Evolutionary conservation across 345 rosid genomes (phyloP).

Genomic region (Citrus sp.): DNA sequence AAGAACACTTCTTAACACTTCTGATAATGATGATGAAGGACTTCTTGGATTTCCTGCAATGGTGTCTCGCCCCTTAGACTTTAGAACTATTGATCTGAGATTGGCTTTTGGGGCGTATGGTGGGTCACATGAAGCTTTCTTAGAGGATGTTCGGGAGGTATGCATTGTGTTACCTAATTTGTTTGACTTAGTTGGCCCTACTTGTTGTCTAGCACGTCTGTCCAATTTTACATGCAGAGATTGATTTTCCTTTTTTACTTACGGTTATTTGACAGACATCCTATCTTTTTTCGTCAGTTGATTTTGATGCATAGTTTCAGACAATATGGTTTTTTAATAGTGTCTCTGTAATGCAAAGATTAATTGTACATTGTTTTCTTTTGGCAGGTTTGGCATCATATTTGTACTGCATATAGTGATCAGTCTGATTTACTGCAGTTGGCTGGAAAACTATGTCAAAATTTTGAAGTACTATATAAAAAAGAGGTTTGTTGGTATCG

Average conservation of each 20-base stretch:
- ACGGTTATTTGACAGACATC: not conserved
- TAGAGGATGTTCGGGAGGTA: slow-evolving; percentile 48
- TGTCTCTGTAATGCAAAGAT: not conserved
- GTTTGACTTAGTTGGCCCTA: not conserved
- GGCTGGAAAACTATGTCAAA: slow-evolving; percentile 30
- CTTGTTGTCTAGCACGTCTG: not conserved
- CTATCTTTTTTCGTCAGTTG: not conserved
- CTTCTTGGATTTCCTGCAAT: slow-evolving; percentile 29
- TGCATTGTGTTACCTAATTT: not conserved
- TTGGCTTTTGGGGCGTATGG: slow-evolving; percentile 34
- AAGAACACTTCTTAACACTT: slow-evolving; percentile 32
- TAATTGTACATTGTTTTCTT: not conserved
- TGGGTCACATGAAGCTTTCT: slow-evolving; percentile 38
- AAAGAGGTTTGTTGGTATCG: slow-evolving; percentile 23
- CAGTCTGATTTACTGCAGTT: slow-evolving; percentile 25
- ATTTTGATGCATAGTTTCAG: not conserved
- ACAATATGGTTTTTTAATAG: not conserved
- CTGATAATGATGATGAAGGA: slow-evolving; percentile 36
- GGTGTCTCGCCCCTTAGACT: slow-evolving; percentile 39
- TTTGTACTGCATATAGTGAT: slow-evolving; percentile 27
- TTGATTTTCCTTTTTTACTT: not conserved
- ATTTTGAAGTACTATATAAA: slow-evolving; percentile 32
- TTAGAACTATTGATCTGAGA: slow-evolving; percentile 35
- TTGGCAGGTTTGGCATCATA: slow-evolving; percentile 38
- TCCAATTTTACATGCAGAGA: not conserved